These are phyloP conservation scores for Phyllosticta paracitricarpa DNA, from an alignment of 2,329 filamentous ascomycete genomes.

Conservation along the genomic window DNA sequence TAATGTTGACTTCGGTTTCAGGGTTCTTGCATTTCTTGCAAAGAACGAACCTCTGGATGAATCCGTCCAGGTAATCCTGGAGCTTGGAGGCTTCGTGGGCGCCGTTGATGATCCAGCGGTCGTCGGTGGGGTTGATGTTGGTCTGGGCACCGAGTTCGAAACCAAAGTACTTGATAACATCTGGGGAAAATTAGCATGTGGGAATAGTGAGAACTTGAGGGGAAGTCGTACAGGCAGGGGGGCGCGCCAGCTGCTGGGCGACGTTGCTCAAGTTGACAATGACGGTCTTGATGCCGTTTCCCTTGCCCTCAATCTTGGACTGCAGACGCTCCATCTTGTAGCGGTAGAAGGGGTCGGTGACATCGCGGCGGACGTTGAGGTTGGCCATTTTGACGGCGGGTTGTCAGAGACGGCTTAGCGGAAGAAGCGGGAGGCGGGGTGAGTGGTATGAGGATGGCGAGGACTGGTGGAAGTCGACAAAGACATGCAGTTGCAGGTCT, in stretches of 20 bases:
- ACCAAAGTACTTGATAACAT: constrained; percentile 99
- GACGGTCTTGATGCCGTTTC: constrained; percentile 98
- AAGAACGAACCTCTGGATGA: constrained; percentile 97
- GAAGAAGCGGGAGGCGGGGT: constrained; percentile 19
- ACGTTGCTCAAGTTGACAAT: constrained; percentile 95
- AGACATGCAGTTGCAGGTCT: constrained; percentile 48
- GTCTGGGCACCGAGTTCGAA: constrained; percentile 98
- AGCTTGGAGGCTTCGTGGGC: constrained; percentile 91
- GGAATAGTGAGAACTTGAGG: neutral
- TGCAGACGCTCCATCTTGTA: constrained; percentile 99
- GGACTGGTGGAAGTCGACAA: constrained; percentile 34
- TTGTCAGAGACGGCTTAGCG: constrained; percentile 2
- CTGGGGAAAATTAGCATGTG: constrained; percentile 17
- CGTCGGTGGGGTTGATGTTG: constrained; percentile 92
- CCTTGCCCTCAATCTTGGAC: constrained; percentile 99
- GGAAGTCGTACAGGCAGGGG: constrained; percentile 54
- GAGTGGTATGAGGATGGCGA: constrained; percentile 21
- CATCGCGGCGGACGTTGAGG: constrained; percentile 94
- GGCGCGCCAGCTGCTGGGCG: constrained; percentile 81
- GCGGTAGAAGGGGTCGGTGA: constrained; percentile 97
- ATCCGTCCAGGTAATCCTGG: constrained; percentile 95
- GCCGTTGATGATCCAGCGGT: constrained; percentile 99
- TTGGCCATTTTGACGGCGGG: constrained; percentile 72
- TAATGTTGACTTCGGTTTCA: constrained; percentile 92
- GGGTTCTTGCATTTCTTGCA: constrained; percentile 99